phyloP scores from a whole-genome alignment of 1,284 basidiomycete genomes.

The Malassezia vespertilionis region DNA sequence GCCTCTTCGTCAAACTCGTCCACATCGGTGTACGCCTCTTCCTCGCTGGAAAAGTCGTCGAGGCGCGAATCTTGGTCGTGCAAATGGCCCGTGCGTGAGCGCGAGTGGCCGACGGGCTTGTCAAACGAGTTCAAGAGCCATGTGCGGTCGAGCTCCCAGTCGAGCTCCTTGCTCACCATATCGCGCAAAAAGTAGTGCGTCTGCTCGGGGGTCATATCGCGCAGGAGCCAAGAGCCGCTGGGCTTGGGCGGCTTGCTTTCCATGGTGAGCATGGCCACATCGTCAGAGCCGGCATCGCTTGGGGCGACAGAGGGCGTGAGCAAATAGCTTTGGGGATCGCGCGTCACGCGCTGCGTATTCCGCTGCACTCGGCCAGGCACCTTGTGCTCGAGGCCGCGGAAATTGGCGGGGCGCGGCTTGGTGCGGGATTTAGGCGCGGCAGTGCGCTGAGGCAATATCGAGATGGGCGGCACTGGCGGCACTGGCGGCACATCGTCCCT shows the following conservation, averaged over 20 bases:
- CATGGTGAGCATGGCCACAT: background rate
- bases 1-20: constrained; percentile 35
- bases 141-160: constrained; percentile 37
- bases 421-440: background rate
- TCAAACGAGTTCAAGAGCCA: constrained; percentile 33
- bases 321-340: constrained; percentile 7
- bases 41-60: constrained; percentile 31
- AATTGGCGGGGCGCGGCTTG: background rate
- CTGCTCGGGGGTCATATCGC: constrained; percentile 29
- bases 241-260: background rate
- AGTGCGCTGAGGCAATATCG: background rate
- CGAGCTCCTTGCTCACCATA: constrained; percentile 28
- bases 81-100: background rate
- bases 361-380: background rate
- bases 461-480: constrained; percentile 5
- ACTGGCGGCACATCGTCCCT: constrained; percentile 3
- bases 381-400: constrained; percentile 14
- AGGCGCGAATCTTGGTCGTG: constrained; percentile 30
- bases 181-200: constrained; percentile 38
- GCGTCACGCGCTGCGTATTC: background rate
- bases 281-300: constrained; percentile 10
- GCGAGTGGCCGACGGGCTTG: constrained; percentile 18
- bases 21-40: constrained; percentile 14
- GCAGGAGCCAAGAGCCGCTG: constrained; percentile 24
- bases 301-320: constrained; percentile 17